Base-by-base conservation (phyloP, 805 yeast species). In the Ogataea populi-albae region DNA sequence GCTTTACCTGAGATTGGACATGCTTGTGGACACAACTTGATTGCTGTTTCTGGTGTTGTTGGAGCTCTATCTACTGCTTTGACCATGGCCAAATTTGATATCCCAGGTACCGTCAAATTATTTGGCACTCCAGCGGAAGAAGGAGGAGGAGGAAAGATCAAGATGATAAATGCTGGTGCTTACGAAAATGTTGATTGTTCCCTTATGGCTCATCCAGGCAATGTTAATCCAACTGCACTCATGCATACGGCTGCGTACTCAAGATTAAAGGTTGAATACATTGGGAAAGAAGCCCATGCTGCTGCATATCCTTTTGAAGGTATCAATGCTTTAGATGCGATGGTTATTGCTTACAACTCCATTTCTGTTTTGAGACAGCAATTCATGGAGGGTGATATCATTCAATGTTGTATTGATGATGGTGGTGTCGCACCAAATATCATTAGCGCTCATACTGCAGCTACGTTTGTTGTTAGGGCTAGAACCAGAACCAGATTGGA, bases 101-200 rank as follows among this genome's bases (percentile, higher is more conserved):
- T 54, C 17, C 44, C 56, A 11, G 61, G 61, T n/a, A 41, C 54
- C 4, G 51, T 55, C n/a, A 49, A 46, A 33, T 37, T 55, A 17
- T 49, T 49, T 25, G 61, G 61, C 10, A 54, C 59, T 4, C 61
- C 59, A 10, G 59, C 57, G 1, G 61, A 55, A 38, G 61, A 55
- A 37, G 47, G 48, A 22, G 56, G 57, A 18, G 57, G 58, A 23
- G 61, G 61, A 17, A 55, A 55, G 33, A 36, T 43, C 12, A 35
- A 41, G 28, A 30, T 55, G 40, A 17, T 54, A 15, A 40, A 52
- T 5, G 49, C 50, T n/a, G 61, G 61, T 17, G 59, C 57, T 1
- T 55, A 48, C 38, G 40, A 53, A 11, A 38, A 30, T 18, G 49
- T 41, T 15, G 54, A 45, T 41, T 44, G 41, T n/a, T 54, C 59